These are phyloP conservation scores for Globisporangium perplexum DNA, from an alignment of 352 stramenopile genomes.

Conservation along the genomic window DNA sequence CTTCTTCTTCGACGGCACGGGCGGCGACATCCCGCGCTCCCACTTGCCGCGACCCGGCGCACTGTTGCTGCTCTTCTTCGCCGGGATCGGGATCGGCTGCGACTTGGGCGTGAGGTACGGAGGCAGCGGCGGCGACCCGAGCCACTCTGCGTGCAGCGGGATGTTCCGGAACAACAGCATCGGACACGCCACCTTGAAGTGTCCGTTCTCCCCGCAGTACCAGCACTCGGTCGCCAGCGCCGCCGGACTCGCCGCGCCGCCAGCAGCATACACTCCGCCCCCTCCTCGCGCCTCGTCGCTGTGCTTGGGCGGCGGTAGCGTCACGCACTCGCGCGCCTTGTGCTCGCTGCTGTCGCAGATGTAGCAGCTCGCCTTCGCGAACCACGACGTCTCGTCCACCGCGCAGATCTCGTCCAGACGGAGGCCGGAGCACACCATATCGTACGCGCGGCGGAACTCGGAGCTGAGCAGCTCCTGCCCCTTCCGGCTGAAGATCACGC, in stretches of 20 bases:
- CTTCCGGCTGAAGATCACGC: slow-evolving; percentile 70
- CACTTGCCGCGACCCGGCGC: slow-evolving; percentile 15
- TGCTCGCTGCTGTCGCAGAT: slow-evolving; percentile 50
- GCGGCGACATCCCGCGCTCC: slow-evolving; percentile 25
- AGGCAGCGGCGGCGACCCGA: background rate
- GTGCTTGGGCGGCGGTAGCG: slow-evolving; percentile 13
- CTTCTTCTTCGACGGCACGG: slow-evolving; percentile 50
- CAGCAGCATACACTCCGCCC: no score
- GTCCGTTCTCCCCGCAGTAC: slow-evolving; percentile 69
- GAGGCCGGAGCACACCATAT: slow-evolving; percentile 35
- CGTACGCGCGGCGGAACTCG: slow-evolving; percentile 59
- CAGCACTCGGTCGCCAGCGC: slow-evolving; percentile 52
- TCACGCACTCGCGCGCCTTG: slow-evolving; percentile 47
- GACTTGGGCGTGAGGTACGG: background rate
- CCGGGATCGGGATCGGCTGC: slow-evolving; percentile 6
- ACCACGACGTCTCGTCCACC: slow-evolving; percentile 43
- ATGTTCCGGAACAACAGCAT: slow-evolving; percentile 60
- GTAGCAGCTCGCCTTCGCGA: slow-evolving; percentile 49
- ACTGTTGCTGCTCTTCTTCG: slow-evolving; percentile 15
- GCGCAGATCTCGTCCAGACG: slow-evolving; percentile 53
- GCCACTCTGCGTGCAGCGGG: slow-evolving; percentile 19
- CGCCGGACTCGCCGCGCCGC: slow-evolving; percentile 3
- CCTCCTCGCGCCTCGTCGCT: background rate
- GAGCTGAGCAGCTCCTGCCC: slow-evolving; percentile 51
- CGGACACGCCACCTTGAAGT: slow-evolving; percentile 72